Evolutionary conservation across 208 protist genomes (phyloP).

Genomic region (Herpetomonas tarakana): DNA sequence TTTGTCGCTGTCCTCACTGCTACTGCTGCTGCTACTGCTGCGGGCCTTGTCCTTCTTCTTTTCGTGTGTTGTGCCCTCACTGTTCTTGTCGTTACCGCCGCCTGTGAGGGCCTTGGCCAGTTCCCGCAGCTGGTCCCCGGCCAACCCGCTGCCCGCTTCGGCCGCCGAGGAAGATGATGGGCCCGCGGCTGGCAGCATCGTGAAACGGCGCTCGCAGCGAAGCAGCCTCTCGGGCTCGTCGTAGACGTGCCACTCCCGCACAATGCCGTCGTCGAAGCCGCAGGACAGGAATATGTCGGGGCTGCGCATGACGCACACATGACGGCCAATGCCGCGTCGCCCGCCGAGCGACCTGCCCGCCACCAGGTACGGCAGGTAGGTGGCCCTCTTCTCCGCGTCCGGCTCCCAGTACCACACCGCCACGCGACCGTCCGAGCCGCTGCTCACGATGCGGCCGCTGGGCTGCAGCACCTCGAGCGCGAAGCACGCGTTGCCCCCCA

Average conservation of each 20-base stretch:
- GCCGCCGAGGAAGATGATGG: not conserved
- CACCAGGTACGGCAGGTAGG: constrained; percentile 34
- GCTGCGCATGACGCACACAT: constrained; percentile 48
- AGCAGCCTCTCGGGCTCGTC: constrained; percentile 61
- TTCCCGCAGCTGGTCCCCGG: not conserved
- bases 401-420: constrained; percentile 40
- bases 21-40: not conserved
- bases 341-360: constrained; percentile 19
- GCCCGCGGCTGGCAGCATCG: constrained; percentile 19
- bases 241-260: constrained; percentile 88
- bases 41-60: not conserved
- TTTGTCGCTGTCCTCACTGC: not conserved
- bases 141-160: not conserved
- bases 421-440: constrained; percentile 52
- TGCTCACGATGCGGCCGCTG: constrained; percentile 37
- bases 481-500: constrained; percentile 39
- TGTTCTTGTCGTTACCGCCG: too few relatives aligned
- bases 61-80: too few relatives aligned
- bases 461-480: constrained; percentile 48
- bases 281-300: constrained; percentile 72
- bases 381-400: constrained; percentile 7
- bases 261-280: constrained; percentile 64
- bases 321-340: constrained; percentile 39
- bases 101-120: constrained; percentile 2
- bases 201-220: constrained; percentile 61